phyloP scores from a whole-genome alignment of 805 yeast genomes.

The Candida takata region DNA sequence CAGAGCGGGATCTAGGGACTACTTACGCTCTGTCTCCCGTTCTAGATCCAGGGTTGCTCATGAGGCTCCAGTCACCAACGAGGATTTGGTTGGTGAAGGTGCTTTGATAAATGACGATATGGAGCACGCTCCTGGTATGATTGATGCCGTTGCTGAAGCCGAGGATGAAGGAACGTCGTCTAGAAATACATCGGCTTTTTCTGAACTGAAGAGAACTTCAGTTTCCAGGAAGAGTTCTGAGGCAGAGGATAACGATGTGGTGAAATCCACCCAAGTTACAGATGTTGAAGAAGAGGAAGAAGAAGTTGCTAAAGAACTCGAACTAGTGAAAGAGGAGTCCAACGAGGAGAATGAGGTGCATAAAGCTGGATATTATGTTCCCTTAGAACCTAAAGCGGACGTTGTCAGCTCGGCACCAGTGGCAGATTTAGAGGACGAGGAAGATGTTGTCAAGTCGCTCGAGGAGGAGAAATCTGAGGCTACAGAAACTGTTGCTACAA shows the following conservation, averaged over 20 bases:
- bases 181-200: background rate
- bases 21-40: slow-evolving; percentile 59
- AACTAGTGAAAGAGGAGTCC: background rate
- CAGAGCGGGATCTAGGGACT: slow-evolving; percentile 31
- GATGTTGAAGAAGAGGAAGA: slow-evolving; percentile 5
- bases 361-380: no score
- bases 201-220: background rate
- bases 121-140: slow-evolving; percentile 12
- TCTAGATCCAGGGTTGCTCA: slow-evolving; percentile 47
- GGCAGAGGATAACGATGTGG: background rate
- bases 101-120: slow-evolving; percentile 45
- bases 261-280: background rate
- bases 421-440: background rate
- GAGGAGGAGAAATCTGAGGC: slow-evolving; percentile 2
- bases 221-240: slow-evolving; percentile 1
- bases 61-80: slow-evolving; percentile 29
- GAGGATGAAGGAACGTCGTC: slow-evolving; percentile 2
- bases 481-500: background rate
- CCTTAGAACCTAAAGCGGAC: no score
- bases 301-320: background rate
- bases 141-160: slow-evolving; percentile 13
- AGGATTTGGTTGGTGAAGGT: slow-evolving; percentile 47
- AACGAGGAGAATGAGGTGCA: background rate
- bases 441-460: background rate
- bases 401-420: no score